phyloP scores from a whole-genome alignment of 306 rosid genomes.

The Geum urbanum region DNA sequence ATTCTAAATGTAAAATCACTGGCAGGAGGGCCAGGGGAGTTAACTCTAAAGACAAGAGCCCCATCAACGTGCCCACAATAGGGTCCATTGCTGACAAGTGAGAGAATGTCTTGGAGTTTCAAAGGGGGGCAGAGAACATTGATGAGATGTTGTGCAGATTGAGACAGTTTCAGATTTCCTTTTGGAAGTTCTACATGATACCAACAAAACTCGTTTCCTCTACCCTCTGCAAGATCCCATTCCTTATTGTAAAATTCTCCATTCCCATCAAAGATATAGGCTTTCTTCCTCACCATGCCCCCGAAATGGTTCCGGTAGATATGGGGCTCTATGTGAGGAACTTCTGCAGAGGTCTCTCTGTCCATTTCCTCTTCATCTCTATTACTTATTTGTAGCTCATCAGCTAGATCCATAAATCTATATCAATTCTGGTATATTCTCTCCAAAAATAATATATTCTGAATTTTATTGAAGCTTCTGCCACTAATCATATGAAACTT shows the following conservation, averaged over 20 bases:
- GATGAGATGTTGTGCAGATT: slow-evolving; percentile 79
- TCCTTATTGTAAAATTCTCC: slow-evolving; percentile 76
- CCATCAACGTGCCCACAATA: slow-evolving; percentile 92
- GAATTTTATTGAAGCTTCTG: slow-evolving; percentile 6
- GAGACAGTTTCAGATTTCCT: slow-evolving; percentile 65
- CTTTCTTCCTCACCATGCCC: slow-evolving; percentile 73
- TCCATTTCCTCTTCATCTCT: slow-evolving; percentile 52
- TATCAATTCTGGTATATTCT: slow-evolving; percentile 21
- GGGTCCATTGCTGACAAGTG: slow-evolving; percentile 98
- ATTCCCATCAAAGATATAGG: slow-evolving; percentile 76
- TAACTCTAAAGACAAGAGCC: slow-evolving; percentile 86
- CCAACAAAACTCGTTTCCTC: slow-evolving; percentile 82
- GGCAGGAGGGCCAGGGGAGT: slow-evolving; percentile 90
- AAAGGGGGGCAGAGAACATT: slow-evolving; percentile 87
- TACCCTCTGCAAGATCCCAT: slow-evolving; percentile 67
- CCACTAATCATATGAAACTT: slow-evolving; percentile 14
- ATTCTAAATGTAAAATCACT: slow-evolving; percentile 81
- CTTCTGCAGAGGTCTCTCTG: slow-evolving; percentile 34
- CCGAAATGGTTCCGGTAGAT: slow-evolving; percentile 31
- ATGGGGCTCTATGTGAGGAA: slow-evolving; percentile 38
- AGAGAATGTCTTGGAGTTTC: slow-evolving; percentile 94
- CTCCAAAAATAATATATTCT: slow-evolving; percentile 18
- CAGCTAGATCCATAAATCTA: slow-evolving; percentile 50
- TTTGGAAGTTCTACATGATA: slow-evolving; percentile 96
- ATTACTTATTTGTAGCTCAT: slow-evolving; percentile 26